A percentile compares a stretch with the other conserved stretches of the same genome.
Conservation (phyloP, 257 asterid species). For the Knoxia roxburghii region DNA sequence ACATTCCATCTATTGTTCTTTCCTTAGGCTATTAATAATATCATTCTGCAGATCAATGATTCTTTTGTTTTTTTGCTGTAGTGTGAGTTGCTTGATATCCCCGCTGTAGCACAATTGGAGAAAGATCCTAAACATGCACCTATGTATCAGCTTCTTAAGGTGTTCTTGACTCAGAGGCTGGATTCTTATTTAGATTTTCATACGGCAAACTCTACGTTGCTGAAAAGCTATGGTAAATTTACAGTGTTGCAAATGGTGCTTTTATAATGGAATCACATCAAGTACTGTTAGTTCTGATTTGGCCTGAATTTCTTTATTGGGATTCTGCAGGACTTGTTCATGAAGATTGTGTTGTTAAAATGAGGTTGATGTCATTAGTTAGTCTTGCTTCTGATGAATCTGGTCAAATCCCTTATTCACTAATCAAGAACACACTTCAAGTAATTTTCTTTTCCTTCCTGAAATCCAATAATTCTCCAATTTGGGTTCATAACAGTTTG, state of each 20-base stretch:
- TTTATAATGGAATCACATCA: not conserved
- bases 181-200: conserved; percentile 74
- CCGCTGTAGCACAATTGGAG: conserved; percentile 84
- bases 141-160: conserved; percentile 68
- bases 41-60: not conserved
- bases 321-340: conserved; percentile 66
- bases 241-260: not conserved
- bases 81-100: conserved; percentile 82
- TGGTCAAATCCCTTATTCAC: conserved; percentile 62
- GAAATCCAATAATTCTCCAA: conserved; percentile 8
- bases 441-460: conserved; percentile 25
- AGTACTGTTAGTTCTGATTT: not conserved
- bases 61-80: conserved; percentile 18
- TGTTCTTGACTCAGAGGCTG: conserved; percentile 75
- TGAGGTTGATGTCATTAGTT: conserved; percentile 79
- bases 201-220: conserved; percentile 48
- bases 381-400: conserved; percentile 70
- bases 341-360: conserved; percentile 78
- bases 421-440: conserved; percentile 71
- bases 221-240: conserved; percentile 55
- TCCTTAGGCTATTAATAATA: not conserved
- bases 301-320: conserved; percentile 16
- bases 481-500: not conserved
- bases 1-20: not conserved
- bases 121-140: conserved; percentile 57